Conservation (phyloP, 148 eudicot species). For the Rhododendron vialii region DNA sequence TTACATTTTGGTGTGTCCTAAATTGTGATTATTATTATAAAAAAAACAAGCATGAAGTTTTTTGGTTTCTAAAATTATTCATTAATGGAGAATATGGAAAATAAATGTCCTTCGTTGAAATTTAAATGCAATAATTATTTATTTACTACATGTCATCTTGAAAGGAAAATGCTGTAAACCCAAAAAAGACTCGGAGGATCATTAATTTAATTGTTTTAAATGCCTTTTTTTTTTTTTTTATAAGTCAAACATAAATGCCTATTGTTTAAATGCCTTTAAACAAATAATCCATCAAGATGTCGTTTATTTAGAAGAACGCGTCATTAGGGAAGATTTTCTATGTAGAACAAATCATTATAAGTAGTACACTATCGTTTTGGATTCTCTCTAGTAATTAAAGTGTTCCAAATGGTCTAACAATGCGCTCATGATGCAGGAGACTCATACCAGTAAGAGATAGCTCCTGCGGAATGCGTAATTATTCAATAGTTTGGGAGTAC, state of each 20-base stretch:
- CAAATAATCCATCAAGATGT: neutral
- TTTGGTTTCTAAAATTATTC: no score
- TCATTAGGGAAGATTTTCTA: neutral
- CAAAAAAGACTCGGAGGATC: neutral
- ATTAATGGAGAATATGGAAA: neutral
- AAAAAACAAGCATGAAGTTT: no score
- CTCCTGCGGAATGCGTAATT: no score
- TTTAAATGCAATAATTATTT: neutral
- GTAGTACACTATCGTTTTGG: neutral
- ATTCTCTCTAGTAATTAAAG: neutral
- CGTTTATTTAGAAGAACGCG: neutral
- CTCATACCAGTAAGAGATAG: no score
- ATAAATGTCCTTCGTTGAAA: neutral
- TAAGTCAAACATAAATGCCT: no score
- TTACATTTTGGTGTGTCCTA: no score
- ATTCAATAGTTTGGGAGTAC: no score
- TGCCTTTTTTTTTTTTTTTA: no score
- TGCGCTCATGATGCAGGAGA: no score
- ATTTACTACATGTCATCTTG: neutral
- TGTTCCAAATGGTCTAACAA: neutral
- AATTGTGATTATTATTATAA: no score
- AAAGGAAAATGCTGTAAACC: neutral
- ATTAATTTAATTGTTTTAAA: no score
- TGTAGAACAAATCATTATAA: neutral
- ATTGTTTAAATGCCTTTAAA: neutral